phyloP scores from a whole-genome alignment of 306 rosid genomes.

The Medicago arabica region DNA sequence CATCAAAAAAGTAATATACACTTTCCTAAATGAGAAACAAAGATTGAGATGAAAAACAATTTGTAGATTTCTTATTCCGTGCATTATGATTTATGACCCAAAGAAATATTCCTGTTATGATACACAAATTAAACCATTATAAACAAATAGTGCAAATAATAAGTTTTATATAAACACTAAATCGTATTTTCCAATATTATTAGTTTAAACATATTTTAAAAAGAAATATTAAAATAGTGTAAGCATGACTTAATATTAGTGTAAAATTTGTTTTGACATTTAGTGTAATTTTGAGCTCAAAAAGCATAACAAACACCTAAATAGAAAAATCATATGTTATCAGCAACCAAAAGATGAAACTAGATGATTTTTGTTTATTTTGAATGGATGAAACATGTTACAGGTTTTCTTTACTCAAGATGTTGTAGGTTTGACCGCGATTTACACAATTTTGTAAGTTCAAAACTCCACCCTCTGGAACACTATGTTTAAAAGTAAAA shows the following conservation, averaged over 20 bases:
- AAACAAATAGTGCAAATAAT: not conserved
- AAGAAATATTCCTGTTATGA: too few relatives aligned
- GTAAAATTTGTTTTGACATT: not conserved
- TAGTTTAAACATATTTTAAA: not conserved
- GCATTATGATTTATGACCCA: too few relatives aligned
- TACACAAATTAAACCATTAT: not conserved
- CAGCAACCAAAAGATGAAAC: not conserved
- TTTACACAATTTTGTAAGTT: slow-evolving; percentile 1
- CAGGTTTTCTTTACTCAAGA: not conserved
- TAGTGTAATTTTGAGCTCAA: not conserved
- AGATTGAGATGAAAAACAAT: too few relatives aligned
- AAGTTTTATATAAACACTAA: not conserved
- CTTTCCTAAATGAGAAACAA: too few relatives aligned
- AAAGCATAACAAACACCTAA: not conserved
- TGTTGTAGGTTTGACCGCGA: not conserved
- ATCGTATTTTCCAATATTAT: not conserved
- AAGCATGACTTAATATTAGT: not conserved
- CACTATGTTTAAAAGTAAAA: not conserved
- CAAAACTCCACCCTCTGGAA: slow-evolving; percentile 17
- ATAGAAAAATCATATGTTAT: not conserved
- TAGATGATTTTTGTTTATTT: not conserved
- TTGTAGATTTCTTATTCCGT: too few relatives aligned
- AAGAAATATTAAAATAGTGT: not conserved
- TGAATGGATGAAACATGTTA: not conserved
- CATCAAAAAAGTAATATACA: too few relatives aligned